A percentile compares a stretch with the other conserved stretches of the same genome.
Evolutionary conservation across 805 yeast genomes (phyloP).

Genomic region (Kodamaea kaohsiungensis): DNA sequence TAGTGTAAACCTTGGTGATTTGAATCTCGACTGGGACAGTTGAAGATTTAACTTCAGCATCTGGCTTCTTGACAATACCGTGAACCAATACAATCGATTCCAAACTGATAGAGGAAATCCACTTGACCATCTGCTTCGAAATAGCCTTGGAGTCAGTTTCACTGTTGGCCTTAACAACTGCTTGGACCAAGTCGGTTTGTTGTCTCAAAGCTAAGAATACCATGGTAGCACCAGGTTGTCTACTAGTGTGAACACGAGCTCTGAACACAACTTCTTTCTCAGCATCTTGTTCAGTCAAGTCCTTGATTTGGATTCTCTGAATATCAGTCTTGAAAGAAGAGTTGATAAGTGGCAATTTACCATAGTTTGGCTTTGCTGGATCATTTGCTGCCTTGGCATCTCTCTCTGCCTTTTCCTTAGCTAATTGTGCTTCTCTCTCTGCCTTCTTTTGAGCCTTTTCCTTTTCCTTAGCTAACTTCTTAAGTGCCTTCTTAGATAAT

Average conservation of each 20-base stretch:
- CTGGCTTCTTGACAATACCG: constrained; percentile 82
- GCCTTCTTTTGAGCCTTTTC: constrained; percentile 93
- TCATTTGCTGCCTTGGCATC: constrained; percentile 73
- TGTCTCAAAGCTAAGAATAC: constrained; percentile 90
- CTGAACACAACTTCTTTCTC: constrained; percentile 82
- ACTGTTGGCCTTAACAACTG: constrained; percentile 73
- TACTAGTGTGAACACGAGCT: constrained; percentile 90
- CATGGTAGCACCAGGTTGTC: constrained; percentile 96
- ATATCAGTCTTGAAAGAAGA: constrained; percentile 68
- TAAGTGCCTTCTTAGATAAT: constrained; percentile 88
- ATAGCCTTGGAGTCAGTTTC: constrained; percentile 50
- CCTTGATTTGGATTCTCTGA: constrained; percentile 57
- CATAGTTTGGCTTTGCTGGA: constrained; percentile 85
- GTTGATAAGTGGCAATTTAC: constrained; percentile 85
- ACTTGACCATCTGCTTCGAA: constrained; percentile 95
- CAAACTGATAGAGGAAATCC: constrained; percentile 82
- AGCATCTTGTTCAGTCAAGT: constrained; percentile 60
- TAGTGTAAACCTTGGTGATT: constrained; percentile 68
- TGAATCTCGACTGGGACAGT: constrained; percentile 89
- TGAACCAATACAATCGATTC: constrained; percentile 91
- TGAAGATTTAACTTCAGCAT: constrained; percentile 84
- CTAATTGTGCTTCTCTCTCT: constrained; percentile 86
- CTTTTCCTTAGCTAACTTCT: constrained; percentile 89
- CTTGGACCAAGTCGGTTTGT: constrained; percentile 81
- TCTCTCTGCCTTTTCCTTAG: constrained; percentile 81